These are phyloP conservation scores for Wickerhamomyces queroliae DNA, from an alignment of 805 yeast species.

Conservation along the genomic window DNA sequence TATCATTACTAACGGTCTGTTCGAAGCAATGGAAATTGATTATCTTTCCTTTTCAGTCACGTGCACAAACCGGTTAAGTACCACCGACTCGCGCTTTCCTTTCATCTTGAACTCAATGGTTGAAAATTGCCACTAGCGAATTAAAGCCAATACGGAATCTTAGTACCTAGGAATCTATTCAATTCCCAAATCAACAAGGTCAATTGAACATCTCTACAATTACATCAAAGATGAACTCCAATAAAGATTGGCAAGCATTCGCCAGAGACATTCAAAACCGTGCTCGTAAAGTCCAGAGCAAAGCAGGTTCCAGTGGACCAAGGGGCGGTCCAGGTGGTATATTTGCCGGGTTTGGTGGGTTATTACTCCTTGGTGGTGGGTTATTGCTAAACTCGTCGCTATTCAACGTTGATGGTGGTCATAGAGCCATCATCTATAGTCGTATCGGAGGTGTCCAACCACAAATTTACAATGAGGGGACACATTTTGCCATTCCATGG, in stretches of 20 bases:
- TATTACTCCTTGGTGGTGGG: conserved; percentile 51
- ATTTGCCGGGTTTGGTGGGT: conserved; percentile 60
- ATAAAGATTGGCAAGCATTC: conserved; percentile 45
- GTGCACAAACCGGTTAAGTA: no score
- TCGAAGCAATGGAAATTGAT: no score
- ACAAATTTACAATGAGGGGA: conserved; percentile 84
- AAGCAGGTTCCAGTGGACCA: conserved; percentile 28
- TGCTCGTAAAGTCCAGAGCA: conserved; percentile 34
- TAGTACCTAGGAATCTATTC: no score
- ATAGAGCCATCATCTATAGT: conserved; percentile 91
- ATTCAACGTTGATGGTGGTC: conserved; percentile 97
- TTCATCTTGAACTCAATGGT: no score
- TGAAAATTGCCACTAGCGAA: no score
- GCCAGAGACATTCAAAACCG: conserved; percentile 44
- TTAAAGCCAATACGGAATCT: no score
- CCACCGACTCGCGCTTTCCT: no score
- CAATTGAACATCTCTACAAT: background rate
- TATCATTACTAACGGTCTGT: no score
- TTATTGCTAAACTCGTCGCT: conserved; percentile 48
- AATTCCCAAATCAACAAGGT: no score
- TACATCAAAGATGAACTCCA: conserved; percentile 18
- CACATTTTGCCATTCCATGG: conserved; percentile 93
- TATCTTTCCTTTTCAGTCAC: no score
- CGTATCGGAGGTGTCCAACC: conserved; percentile 82
- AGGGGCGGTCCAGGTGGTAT: conserved; percentile 41